Conservation (phyloP, 2,329 filamentous ascomycete species). For the Orbilia javanica region DNA sequence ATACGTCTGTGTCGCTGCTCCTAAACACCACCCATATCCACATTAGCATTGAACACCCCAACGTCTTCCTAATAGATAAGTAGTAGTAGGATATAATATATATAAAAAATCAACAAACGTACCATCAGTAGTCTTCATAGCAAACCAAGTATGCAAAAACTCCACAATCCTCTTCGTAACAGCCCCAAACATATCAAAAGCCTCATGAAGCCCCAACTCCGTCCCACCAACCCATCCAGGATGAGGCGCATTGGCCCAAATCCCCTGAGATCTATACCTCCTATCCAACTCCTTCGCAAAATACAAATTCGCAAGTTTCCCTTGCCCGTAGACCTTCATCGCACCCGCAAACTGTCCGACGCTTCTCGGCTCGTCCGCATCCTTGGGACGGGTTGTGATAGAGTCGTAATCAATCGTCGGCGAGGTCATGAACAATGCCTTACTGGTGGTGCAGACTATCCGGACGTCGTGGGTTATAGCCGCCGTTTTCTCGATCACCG, state of each 20-base stretch:
- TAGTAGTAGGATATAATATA: too few species aligned
- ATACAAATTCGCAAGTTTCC: slow-evolving; percentile 69
- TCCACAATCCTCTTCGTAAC: slow-evolving; percentile 3
- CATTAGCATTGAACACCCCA: too few species aligned
- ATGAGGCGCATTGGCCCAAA: slow-evolving; percentile 63
- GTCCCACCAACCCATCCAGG: slow-evolving; percentile 57
- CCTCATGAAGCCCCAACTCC: slow-evolving; percentile 35
- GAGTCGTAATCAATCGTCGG: slow-evolving; percentile 61
- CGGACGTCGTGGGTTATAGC: slow-evolving; percentile 59
- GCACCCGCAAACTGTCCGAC: slow-evolving; percentile 60
- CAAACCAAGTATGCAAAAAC: slow-evolving; percentile 12
- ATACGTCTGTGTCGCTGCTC: slow-evolving; percentile 60
- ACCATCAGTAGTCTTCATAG: slow-evolving; percentile 34
- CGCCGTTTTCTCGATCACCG: slow-evolving; percentile 61
- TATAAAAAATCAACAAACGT: not conserved
- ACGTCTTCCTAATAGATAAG: too few species aligned
- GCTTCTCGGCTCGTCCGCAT: slow-evolving; percentile 25
- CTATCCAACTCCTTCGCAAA: slow-evolving; percentile 67
- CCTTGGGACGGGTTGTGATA: slow-evolving; percentile 27
- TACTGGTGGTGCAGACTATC: slow-evolving; percentile 61
- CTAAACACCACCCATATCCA: slow-evolving; percentile 31
- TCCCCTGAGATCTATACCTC: slow-evolving; percentile 72
- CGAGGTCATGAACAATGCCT: slow-evolving; percentile 63
- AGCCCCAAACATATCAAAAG: slow-evolving; percentile 27
- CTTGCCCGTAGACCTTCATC: slow-evolving; percentile 66